These are phyloP conservation scores for Tolypocladium album DNA, from an alignment of 2,329 filamentous ascomycete genomes.

Conservation along the genomic window DNA sequence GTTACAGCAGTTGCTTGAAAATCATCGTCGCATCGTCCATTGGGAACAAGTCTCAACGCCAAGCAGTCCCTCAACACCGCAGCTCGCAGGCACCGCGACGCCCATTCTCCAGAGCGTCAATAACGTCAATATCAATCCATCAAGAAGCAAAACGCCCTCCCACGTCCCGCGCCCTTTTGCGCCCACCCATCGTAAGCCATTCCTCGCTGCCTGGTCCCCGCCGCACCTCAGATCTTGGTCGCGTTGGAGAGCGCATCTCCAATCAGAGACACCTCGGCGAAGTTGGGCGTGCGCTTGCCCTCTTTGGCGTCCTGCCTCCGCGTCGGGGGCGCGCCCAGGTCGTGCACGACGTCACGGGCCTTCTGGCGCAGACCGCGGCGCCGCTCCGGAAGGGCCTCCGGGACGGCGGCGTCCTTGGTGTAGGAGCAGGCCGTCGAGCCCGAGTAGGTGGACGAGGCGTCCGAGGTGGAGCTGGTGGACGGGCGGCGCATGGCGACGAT, in stretches of 20 bases:
- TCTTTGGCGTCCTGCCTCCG: constrained; percentile 19
- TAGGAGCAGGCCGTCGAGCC: constrained; percentile 18
- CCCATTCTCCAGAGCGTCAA: background rate
- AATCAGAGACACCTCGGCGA: constrained; percentile 15
- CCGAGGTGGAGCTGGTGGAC: constrained; percentile 16
- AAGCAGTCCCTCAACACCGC: background rate
- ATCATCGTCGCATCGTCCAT: background rate
- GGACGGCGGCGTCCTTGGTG: constrained; percentile 11
- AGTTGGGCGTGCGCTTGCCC: constrained; percentile 16
- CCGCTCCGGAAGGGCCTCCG: constrained; percentile 1
- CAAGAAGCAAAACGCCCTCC: background rate
- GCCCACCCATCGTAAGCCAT: background rate
- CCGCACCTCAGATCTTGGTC: background rate
- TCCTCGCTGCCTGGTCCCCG: background rate
- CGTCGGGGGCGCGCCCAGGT: constrained; percentile 21
- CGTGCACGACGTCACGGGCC: constrained; percentile 21
- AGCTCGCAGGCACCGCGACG: background rate
- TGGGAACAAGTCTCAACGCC: background rate
- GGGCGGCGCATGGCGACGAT: constrained; percentile 10
- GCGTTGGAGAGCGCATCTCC: constrained; percentile 10
- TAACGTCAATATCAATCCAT: background rate
- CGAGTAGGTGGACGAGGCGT: constrained; percentile 19
- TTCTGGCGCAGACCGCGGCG: constrained; percentile 19
- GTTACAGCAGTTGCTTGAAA: background rate
- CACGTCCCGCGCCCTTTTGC: background rate